phyloP scores from a whole-genome alignment of 257 asterid species.

The Scutellaria barbata region DNA sequence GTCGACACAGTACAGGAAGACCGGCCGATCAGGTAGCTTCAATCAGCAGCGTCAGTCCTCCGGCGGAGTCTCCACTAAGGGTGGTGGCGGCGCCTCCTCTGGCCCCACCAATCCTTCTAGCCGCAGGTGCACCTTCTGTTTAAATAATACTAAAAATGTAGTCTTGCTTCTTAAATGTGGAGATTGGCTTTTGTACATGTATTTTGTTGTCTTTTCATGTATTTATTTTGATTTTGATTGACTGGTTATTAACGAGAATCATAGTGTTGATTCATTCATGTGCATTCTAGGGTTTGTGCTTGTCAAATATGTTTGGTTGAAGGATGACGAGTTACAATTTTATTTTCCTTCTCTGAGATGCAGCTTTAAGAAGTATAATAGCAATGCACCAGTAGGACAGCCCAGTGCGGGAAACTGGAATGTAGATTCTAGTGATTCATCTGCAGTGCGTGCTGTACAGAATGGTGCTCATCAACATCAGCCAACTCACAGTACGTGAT shows the following conservation, averaged over 20 bases:
- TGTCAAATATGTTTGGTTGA: conserved; percentile 12
- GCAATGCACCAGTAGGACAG: conserved; percentile 65
- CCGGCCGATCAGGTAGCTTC: conserved; percentile 49
- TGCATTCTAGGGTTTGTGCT: conserved; percentile 35
- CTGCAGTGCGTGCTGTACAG: conserved; percentile 47
- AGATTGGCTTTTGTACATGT: conserved; percentile 12
- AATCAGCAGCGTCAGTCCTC: conserved; percentile 52
- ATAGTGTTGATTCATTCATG: background rate
- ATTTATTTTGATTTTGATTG: background rate
- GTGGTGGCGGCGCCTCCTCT: conserved; percentile 48
- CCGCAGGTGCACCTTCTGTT: conserved; percentile 36
- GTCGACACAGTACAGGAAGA: conserved; percentile 44
- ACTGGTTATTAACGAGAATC: conserved; percentile 19
- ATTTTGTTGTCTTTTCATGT: background rate
- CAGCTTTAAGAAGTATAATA: conserved; percentile 61
- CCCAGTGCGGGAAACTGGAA: conserved; percentile 44
- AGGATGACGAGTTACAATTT: conserved; percentile 15
- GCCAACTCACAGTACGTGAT: conserved; percentile 39
- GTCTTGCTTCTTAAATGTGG: conserved; percentile 5
- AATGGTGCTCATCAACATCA: conserved; percentile 63
- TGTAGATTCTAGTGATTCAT: conserved; percentile 46
- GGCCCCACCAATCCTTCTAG: conserved; percentile 39
- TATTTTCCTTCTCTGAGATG: conserved; percentile 30
- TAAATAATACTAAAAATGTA: conserved; percentile 11
- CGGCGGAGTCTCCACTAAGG: conserved; percentile 45